Conservation (phyloP, 352 stramenopile species). For the Phytophthora macrochlamydospora region DNA sequence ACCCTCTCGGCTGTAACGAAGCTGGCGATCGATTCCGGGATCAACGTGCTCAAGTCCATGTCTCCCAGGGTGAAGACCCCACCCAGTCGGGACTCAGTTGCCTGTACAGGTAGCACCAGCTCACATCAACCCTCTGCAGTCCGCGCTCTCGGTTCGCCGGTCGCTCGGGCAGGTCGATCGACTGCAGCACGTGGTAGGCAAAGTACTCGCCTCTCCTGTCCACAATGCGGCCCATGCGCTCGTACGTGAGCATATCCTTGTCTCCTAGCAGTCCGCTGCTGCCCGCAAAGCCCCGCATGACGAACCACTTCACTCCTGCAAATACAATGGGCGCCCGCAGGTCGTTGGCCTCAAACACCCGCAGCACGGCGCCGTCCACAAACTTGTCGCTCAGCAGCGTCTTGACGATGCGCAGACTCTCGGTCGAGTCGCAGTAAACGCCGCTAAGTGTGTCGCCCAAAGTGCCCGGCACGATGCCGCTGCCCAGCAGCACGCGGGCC, state of each 20-base stretch:
- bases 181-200: constrained; percentile 63
- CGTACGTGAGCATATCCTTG: constrained; percentile 59
- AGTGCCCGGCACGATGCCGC: constrained; percentile 54
- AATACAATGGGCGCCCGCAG: constrained; percentile 59
- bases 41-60: constrained; percentile 32
- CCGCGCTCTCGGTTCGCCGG: constrained; percentile 41
- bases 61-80: constrained; percentile 62
- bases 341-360: constrained; percentile 52
- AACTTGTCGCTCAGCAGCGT: constrained; percentile 54
- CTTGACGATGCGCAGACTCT: constrained; percentile 59
- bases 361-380: constrained; percentile 56
- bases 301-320: constrained; percentile 66
- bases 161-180: constrained; percentile 55
- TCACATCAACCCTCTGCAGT: constrained; percentile 44
- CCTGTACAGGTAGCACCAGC: constrained; percentile 64
- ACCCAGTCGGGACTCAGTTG: constrained; percentile 57
- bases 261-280: constrained; percentile 46
- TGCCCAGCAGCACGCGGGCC: constrained; percentile 51
- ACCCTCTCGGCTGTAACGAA: constrained; percentile 51
- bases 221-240: constrained; percentile 66
- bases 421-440: constrained; percentile 60
- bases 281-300: constrained; percentile 40
- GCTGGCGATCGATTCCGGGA: constrained; percentile 18
- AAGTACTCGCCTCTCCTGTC: constrained; percentile 54
- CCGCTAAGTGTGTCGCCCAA: constrained; percentile 53